These are phyloP conservation scores for Phytophthora palmivora DNA, from an alignment of 352 stramenopile species.

Conservation along the genomic window DNA sequence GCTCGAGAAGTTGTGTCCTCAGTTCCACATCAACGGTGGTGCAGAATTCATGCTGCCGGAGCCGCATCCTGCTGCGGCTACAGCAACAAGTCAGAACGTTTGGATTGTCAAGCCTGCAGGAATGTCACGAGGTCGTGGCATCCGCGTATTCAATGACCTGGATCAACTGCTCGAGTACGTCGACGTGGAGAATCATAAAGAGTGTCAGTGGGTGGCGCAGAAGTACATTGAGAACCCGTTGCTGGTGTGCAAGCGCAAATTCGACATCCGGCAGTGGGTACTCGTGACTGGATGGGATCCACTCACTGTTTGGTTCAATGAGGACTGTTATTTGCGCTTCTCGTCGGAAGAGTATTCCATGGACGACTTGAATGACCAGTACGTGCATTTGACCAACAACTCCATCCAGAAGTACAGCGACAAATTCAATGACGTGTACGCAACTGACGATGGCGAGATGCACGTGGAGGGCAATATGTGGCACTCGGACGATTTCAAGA, in stretches of 20 bases:
- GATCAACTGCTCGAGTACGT: slow-evolving; percentile 83
- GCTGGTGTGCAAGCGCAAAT: slow-evolving; percentile 89
- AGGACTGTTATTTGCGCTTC: slow-evolving; percentile 93
- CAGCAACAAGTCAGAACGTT: slow-evolving; percentile 73
- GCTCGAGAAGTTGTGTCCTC: slow-evolving; percentile 58
- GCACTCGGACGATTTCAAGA: slow-evolving; percentile 80
- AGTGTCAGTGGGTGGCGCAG: slow-evolving; percentile 89
- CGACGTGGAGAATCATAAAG: slow-evolving; percentile 87
- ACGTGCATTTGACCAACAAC: slow-evolving; percentile 96
- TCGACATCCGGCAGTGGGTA: slow-evolving; percentile 94
- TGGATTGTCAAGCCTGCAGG: slow-evolving; percentile 95
- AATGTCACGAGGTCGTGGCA: slow-evolving; percentile 86
- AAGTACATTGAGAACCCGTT: slow-evolving; percentile 92
- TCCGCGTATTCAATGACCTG: slow-evolving; percentile 90
- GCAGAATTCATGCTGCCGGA: slow-evolving; percentile 34
- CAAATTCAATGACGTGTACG: slow-evolving; percentile 88
- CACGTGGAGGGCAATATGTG: slow-evolving; percentile 77
- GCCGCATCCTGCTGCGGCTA: slow-evolving; percentile 8
- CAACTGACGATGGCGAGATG: slow-evolving; percentile 68
- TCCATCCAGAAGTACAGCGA: slow-evolving; percentile 93
- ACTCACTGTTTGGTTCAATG: slow-evolving; percentile 93
- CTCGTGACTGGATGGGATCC: slow-evolving; percentile 94
- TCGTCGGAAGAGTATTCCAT: slow-evolving; percentile 85
- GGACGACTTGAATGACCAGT: slow-evolving; percentile 85
- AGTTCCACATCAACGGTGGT: slow-evolving; percentile 81